A percentile compares a stretch with the other conserved stretches of the same genome.
phyloP scores from a whole-genome alignment of 345 rosid species.

The Raphanus sativus region DNA sequence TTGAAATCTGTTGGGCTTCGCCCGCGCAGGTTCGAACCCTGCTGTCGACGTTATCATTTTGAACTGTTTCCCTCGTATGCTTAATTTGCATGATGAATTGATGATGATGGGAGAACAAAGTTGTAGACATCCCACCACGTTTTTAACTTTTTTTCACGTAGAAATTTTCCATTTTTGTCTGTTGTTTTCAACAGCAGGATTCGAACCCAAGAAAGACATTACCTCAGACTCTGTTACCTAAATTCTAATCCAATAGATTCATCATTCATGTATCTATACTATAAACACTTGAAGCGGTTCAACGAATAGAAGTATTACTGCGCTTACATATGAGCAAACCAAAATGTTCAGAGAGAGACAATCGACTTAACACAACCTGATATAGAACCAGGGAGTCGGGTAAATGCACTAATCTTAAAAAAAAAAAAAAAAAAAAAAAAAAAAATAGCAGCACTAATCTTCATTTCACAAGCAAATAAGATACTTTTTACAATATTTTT shows the following conservation, averaged over 20 bases:
- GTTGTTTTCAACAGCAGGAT: no score
- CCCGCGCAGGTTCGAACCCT: constrained; percentile 91
- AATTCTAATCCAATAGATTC: no score
- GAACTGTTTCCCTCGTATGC: background rate
- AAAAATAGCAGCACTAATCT: no score
- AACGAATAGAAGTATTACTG: background rate
- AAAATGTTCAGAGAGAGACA: background rate
- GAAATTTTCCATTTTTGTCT: background rate
- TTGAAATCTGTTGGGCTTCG: constrained; percentile 83
- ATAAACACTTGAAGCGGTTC: no score
- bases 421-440: no score
- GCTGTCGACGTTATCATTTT: constrained; percentile 53
- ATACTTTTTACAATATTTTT: no score
- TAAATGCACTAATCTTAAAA: background rate
- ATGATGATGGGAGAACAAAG: background rate
- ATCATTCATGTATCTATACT: no score
- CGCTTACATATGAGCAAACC: background rate
- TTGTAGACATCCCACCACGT: constrained; percentile 5
- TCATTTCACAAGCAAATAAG: no score
- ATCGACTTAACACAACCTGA: background rate
- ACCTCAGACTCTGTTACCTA: no score
- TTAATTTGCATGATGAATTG: background rate
- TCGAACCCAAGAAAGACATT: no score
- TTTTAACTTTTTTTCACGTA: background rate
- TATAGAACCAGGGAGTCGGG: background rate